Evolutionary conservation across 495 filamentous ascomycete genomes (phyloP).

Genomic region (Aspergillus sclerotioniger): DNA sequence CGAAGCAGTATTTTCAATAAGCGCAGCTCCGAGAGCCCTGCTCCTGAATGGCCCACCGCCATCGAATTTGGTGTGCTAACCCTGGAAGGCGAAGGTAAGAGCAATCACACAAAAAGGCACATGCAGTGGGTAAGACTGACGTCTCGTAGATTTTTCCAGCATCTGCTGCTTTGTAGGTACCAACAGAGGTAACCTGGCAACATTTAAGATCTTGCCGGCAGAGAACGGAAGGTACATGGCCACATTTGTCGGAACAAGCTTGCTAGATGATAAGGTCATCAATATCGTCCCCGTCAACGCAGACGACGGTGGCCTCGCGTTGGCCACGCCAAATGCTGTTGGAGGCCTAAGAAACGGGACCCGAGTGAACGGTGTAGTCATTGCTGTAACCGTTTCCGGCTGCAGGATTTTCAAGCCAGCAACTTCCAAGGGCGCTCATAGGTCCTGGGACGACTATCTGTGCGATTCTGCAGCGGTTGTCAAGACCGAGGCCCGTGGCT

Average conservation of each 20-base stretch:
- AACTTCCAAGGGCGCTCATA: constrained; percentile 79
- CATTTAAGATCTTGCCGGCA: constrained; percentile 84
- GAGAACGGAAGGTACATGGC: constrained; percentile 68
- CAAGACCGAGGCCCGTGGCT: constrained; percentile 66
- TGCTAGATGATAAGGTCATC: constrained; percentile 70
- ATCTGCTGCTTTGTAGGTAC: constrained; percentile 92
- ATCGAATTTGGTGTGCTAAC: constrained; percentile 94
- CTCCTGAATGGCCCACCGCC: constrained; percentile 68
- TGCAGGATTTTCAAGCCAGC: constrained; percentile 84
- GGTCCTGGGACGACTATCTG: constrained; percentile 76
- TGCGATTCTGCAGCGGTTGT: constrained; percentile 77
- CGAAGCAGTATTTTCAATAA: constrained; percentile 62
- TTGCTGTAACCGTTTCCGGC: constrained; percentile 69
- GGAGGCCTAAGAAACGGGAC: constrained; percentile 66
- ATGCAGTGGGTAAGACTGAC: constrained; percentile 5
- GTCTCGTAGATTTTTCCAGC: constrained; percentile 71
- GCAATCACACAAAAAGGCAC: not conserved
- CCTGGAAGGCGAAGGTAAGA: constrained; percentile 74
- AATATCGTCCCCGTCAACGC: constrained; percentile 74
- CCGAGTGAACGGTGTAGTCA: constrained; percentile 67
- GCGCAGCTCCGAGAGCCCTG: constrained; percentile 42
- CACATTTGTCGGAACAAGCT: constrained; percentile 61
- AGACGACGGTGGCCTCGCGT: constrained; percentile 70
- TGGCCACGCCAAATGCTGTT: constrained; percentile 70
- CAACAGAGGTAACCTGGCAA: constrained; percentile 74